A percentile compares a stretch with the other conserved stretches of the same genome.
Conservation (phyloP, 2,329 filamentous ascomycete species). For the Colletotrichum sp. region DNA sequence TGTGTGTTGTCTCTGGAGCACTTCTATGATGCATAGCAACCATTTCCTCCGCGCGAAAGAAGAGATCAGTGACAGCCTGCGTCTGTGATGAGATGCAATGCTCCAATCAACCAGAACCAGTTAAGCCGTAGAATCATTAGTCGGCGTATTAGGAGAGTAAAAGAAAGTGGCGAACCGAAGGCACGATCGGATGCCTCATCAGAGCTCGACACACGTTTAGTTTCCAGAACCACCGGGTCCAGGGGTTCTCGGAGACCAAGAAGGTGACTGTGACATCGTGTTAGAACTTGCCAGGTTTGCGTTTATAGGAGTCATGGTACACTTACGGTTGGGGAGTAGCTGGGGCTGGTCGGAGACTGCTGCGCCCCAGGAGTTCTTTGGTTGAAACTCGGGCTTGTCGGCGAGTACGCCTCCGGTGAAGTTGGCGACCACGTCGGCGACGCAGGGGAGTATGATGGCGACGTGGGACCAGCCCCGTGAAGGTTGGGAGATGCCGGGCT, state of each 20-base stretch:
- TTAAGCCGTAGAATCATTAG: constrained; percentile 37
- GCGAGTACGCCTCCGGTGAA: constrained; percentile 68
- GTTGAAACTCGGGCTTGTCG: constrained; percentile 66
- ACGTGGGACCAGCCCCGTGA: constrained; percentile 48
- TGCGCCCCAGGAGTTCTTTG: constrained; percentile 57
- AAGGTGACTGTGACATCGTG: constrained; percentile 43
- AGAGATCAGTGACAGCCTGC: constrained; percentile 24
- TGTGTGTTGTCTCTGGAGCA: constrained; percentile 6
- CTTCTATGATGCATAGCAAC: constrained; percentile 21
- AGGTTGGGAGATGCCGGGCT: constrained; percentile 70
- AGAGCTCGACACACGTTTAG: constrained; percentile 33
- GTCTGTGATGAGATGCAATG: constrained; percentile 20
- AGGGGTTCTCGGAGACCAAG: constrained; percentile 51
- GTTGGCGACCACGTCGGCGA: constrained; percentile 82
- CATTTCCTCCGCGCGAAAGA: constrained; percentile 1
- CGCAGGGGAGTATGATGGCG: constrained; percentile 70
- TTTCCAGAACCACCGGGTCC: constrained; percentile 48
- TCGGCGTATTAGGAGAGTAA: constrained; percentile 36
- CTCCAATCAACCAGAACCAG: constrained; percentile 16
- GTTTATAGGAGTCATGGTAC: neutral
- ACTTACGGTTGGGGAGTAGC: constrained; percentile 70
- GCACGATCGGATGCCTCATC: neutral
- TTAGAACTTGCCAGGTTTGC: constrained; percentile 27
- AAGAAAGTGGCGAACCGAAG: constrained; percentile 6
- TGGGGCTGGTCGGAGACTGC: constrained; percentile 70